A percentile compares a stretch with the other conserved stretches of the same genome.
Conservation (phyloP, 768 basidiomycete species). For the Trametes meyenii region DNA sequence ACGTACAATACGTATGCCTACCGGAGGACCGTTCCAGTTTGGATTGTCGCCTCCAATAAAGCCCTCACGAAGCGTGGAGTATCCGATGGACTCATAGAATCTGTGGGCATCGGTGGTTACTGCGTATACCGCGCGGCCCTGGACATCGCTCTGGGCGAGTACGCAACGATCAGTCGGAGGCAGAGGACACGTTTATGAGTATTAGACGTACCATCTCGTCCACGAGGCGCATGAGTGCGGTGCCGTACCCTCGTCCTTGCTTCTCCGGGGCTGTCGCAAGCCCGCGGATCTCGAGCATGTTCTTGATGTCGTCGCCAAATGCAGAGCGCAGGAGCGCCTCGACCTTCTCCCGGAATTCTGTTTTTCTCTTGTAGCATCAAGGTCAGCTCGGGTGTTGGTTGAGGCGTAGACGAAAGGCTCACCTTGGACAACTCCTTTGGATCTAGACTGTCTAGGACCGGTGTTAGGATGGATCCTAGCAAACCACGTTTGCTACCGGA, state of each 20-base stretch:
- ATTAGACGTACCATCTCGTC: background rate
- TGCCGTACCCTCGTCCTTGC: constrained; percentile 5
- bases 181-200: background rate
- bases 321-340: background rate
- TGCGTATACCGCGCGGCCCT: constrained; percentile 14
- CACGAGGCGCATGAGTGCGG: background rate
- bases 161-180: background rate
- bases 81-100: constrained; percentile 25
- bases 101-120: constrained; percentile 16
- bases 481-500: background rate
- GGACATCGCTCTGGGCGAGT: constrained; percentile 19
- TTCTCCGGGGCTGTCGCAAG: constrained; percentile 4
- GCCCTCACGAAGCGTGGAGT: constrained; percentile 11
- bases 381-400: background rate
- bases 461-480: background rate
- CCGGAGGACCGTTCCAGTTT: constrained; percentile 16
- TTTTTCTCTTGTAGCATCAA: background rate
- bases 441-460: background rate
- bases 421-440: background rate
- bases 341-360: background rate
- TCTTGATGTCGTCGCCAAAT: background rate
- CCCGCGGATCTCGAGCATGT: background rate
- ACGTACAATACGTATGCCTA: constrained; percentile 20
- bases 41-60: constrained; percentile 23
- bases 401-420: background rate